A percentile compares a stretch with the other conserved stretches of the same genome.
Conservation (phyloP, 1,139 yeast genomes). For the Suhomyces anneliseae region DNA sequence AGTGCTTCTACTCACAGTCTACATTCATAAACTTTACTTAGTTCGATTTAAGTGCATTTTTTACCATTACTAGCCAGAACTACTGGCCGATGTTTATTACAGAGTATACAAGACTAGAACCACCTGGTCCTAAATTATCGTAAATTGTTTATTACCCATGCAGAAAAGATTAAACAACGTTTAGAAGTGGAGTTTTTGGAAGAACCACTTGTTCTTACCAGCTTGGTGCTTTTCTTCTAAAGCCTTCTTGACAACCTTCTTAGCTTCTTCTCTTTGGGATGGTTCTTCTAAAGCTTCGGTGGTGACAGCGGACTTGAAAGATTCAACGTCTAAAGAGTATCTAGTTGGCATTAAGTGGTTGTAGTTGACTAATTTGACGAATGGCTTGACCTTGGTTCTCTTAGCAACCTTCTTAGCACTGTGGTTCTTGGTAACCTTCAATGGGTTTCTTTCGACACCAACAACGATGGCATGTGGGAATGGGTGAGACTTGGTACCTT, state of each 20-base stretch:
- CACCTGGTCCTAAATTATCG: slow-evolving; percentile 10
- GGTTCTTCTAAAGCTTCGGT: slow-evolving; percentile 97
- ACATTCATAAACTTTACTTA: too few relatives aligned
- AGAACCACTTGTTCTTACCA: slow-evolving; percentile 99
- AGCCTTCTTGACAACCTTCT: slow-evolving; percentile 98
- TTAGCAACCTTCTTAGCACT: slow-evolving; percentile 96
- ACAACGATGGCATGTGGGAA: slow-evolving; percentile 99
- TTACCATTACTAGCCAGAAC: slow-evolving; percentile 3
- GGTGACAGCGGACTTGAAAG: slow-evolving; percentile 88
- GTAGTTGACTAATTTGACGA: slow-evolving; percentile 99
- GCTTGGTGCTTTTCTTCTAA: slow-evolving; percentile 99
- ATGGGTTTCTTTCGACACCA: slow-evolving; percentile 99
- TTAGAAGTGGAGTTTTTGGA: slow-evolving; percentile 98
- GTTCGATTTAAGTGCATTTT: too few relatives aligned
- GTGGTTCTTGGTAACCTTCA: slow-evolving; percentile 93
- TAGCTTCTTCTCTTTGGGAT: slow-evolving; percentile 98
- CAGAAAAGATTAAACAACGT: slow-evolving; percentile 27
- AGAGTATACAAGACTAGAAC: slow-evolving; percentile 9
- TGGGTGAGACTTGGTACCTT: slow-evolving; percentile 98
- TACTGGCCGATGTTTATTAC: slow-evolving; percentile 8
- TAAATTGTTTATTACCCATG: slow-evolving; percentile 38
- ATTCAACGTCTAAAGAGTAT: slow-evolving; percentile 96
- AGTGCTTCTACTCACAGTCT: too few relatives aligned
- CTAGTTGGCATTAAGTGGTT: slow-evolving; percentile 99
- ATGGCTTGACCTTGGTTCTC: slow-evolving; percentile 99